These are phyloP conservation scores for Thuja plicata DNA, from an alignment of 83 land plant species.

Conservation along the genomic window DNA sequence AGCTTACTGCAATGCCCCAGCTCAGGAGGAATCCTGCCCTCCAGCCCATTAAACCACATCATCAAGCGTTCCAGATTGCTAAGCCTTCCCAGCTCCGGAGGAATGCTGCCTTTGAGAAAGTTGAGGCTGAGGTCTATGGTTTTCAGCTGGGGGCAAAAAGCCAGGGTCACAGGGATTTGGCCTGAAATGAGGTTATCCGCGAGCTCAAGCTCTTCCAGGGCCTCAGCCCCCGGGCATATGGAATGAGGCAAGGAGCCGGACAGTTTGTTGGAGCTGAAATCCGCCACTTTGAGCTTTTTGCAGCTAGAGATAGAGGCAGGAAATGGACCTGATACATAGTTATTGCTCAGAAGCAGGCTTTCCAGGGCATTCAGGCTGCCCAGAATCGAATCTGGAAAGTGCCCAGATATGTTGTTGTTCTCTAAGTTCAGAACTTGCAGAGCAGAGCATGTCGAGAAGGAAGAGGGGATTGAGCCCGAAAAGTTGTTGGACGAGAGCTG, in stretches of 20 bases:
- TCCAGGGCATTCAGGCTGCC: slow-evolving; percentile 41
- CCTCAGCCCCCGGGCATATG: slow-evolving; percentile 43
- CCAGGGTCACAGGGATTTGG: slow-evolving; percentile 41
- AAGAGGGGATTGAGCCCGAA: slow-evolving; percentile 52
- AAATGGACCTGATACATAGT: slow-evolving; percentile 54
- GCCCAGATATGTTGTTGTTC: slow-evolving; percentile 61
- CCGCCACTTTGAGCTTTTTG: slow-evolving; percentile 42
- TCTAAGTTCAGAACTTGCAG: slow-evolving; percentile 51
- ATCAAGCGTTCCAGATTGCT: slow-evolving; percentile 65
- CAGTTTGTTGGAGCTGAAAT: slow-evolving; percentile 70
- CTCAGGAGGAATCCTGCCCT: slow-evolving; percentile 70
- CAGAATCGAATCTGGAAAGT: slow-evolving; percentile 50
- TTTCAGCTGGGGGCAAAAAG: slow-evolving; percentile 42
- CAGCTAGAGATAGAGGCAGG: slow-evolving; percentile 47
- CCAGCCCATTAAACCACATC: slow-evolving; percentile 70
- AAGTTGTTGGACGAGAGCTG: slow-evolving; percentile 57
- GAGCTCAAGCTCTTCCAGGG: slow-evolving; percentile 55
- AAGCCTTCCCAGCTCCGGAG: slow-evolving; percentile 56
- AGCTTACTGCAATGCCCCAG: slow-evolving; percentile 58
- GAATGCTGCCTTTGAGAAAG: slow-evolving; percentile 59
- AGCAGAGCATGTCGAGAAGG: slow-evolving; percentile 45
- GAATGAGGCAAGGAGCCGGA: slow-evolving; percentile 49
- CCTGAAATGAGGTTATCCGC: slow-evolving; percentile 68
- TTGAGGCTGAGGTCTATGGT: slow-evolving; percentile 80
- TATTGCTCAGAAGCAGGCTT: slow-evolving; percentile 43